These are phyloP conservation scores for Coemansia sp. DNA, from an alignment of 371 early-diverging fungal species.

Conservation along the genomic window DNA sequence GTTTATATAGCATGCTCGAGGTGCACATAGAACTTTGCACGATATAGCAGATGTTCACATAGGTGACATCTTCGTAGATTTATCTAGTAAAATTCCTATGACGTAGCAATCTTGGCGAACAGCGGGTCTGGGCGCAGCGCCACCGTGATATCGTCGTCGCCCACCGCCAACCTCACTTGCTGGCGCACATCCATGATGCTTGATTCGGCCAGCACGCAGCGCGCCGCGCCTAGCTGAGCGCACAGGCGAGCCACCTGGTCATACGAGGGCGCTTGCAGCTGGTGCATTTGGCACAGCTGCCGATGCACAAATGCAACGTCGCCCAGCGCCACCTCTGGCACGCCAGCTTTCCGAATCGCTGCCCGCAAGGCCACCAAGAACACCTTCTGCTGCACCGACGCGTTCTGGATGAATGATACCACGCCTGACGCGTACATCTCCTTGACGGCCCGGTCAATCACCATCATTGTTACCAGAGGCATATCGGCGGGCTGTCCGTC, in stretches of 20 bases:
- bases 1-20: too few relatives aligned
- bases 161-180: conserved; percentile 67
- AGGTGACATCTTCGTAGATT: too few relatives aligned
- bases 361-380: conserved; percentile 74
- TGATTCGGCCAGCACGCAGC: conserved; percentile 63
- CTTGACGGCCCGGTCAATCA: conserved; percentile 75
- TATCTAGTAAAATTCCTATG: conserved; percentile 1
- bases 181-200: conserved; percentile 69
- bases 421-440: conserved; percentile 82
- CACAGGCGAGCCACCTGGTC: conserved; percentile 67
- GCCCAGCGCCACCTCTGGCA: conserved; percentile 73
- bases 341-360: conserved; percentile 64
- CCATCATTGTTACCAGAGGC: conserved; percentile 67
- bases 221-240: conserved; percentile 66
- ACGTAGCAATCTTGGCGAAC: conserved; percentile 54
- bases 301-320: conserved; percentile 63
- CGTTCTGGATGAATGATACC: conserved; percentile 68
- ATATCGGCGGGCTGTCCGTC: background rate
- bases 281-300: conserved; percentile 66
- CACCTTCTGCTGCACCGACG: conserved; percentile 79
- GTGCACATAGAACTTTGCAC: too few relatives aligned
- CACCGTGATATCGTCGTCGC: conserved; percentile 72
- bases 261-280: conserved; percentile 60
- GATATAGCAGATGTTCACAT: too few relatives aligned
- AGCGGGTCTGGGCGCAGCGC: conserved; percentile 67